Base-by-base conservation (phyloP, 2,329 filamentous ascomycete genomes). In the Thelonectria rubi region DNA sequence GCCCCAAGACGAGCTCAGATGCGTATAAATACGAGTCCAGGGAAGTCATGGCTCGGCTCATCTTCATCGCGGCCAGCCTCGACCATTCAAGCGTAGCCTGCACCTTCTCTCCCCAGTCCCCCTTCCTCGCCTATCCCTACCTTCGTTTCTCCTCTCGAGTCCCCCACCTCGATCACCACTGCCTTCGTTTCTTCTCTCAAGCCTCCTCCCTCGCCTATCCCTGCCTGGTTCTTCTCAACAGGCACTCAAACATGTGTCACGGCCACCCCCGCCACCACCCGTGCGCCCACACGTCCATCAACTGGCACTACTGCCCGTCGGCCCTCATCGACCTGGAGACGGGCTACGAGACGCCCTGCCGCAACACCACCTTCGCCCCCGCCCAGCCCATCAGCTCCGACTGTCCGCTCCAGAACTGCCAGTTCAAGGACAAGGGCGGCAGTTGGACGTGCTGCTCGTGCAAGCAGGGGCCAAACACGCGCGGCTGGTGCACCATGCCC, bases 401-500 rank as follows among this genome's bases (percentile, higher is more conserved):
- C 42, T 86, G 84, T 53, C 81, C 82, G 12, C 73, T 86, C 18
- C 76, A 79, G 62, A 80, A 82, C 68, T 87, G 84, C 69, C 77
- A 81, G 64, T 86, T 81, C 72, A 79, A 79, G 57, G 76, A 78
- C 49, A 78, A 84, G 37, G 81, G 79, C 40, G 80, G 82, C 17
- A 78, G 73, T 30, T 86, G 84, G 84, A 79, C 75, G n/a, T 87
- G 84, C 65, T 87, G 84, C 71, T 69, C 77, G 34, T 87, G 84
- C 66, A 75, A 79, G 3, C 77, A 81, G 40, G 82, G 82, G 0
- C 81, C 83, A 17, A 86, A 87, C 68, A 79, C 73, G 1, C 75
- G 78, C 61, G 84, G 84, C 7, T 86, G 84, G 84, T 87, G 84
- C 69, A 78, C 76, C 10, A 79, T 78, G 64, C 72, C 75, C 12